Conservation (phyloP, 495 filamentous ascomycete species). For the Podospora australis region DNA sequence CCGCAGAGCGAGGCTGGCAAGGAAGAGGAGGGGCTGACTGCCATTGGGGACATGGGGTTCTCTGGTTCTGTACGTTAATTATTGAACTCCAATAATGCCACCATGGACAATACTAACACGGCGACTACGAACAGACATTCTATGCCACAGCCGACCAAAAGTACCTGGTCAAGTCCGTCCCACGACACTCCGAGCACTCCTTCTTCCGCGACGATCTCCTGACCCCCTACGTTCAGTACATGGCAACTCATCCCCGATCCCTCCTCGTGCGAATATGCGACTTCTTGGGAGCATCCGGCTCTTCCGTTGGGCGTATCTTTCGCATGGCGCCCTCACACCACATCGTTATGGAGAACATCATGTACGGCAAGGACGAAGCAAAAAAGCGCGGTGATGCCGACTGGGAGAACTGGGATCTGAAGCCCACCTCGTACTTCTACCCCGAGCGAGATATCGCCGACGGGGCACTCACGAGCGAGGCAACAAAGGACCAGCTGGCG, state of each 20-base stretch:
- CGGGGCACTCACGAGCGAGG: conserved; percentile 50
- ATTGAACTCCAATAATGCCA: neutral
- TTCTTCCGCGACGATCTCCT: conserved; percentile 63
- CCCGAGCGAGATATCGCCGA: conserved; percentile 62
- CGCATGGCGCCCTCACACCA: conserved; percentile 56
- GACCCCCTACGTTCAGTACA: conserved; percentile 53
- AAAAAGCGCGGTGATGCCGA: conserved; percentile 34
- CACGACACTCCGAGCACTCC: conserved; percentile 57
- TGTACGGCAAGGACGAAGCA: conserved; percentile 46
- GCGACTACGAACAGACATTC: conserved; percentile 46
- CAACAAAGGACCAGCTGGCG: conserved; percentile 50
- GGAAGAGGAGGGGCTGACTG: conserved; percentile 18
- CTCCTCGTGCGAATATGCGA: conserved; percentile 64
- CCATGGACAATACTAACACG: neutral
- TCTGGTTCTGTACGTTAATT: conserved; percentile 24
- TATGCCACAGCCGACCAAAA: conserved; percentile 54
- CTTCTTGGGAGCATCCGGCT: conserved; percentile 48
- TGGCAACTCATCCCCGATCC: conserved; percentile 48
- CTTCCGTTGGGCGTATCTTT: conserved; percentile 48
- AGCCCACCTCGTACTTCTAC: conserved; percentile 65
- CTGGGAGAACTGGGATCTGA: conserved; percentile 67
- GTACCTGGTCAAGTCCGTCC: conserved; percentile 61
- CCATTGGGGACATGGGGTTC: conserved; percentile 32
- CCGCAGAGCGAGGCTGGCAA: conserved; percentile 6
- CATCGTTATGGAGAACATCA: conserved; percentile 67